Evolutionary conservation across 371 early-diverging fungal species (phyloP), one percentile per base, ranked within the genome.

Genomic region (Basidiobolus meristosporus): DNA sequence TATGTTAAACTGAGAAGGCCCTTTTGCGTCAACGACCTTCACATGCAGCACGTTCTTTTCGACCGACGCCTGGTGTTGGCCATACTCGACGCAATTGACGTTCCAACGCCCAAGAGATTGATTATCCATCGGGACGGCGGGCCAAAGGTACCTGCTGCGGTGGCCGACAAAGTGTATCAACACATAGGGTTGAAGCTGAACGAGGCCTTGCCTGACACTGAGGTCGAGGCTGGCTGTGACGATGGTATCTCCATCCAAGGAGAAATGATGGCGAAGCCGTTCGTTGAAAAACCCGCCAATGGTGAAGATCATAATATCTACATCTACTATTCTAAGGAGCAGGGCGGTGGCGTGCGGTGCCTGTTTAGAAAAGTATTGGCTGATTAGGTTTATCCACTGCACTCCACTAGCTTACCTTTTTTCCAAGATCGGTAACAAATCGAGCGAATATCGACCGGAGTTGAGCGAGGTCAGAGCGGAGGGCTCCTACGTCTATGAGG

Each of bases 251-350:
- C 61, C 31, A 65, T 85, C 1, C 81, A 78, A 16, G 71, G 70
- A 3, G 45, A 64, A 41, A 59, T 52, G 15, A 54, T 98, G 19
- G 52, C 51, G 34, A 97, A 96, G 54, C 93, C 98, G 3, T 97
- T 95, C 60, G 93, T 97, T 15, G 98, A 98, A 49, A 98, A 98
- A 52, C 98, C 98, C 1, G 84, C 83, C 1, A 73, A 82, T 22
- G 90, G 91, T 22, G 98, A 98, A 54, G 76, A 97, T 53, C 98
- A 98, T 58, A 93, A 96, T 53, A 87, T 98, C 41, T 74, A 83
- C 56, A 90, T 98, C 36, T 97, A 97, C 62, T 97, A 88, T 57
- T 64, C 75, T 14, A 53, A 65, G 7, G 60, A 67, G n/a, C 58
- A 67, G 31, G 96, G 92, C 16, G 93, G 95, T 36, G 90, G 97